Evolutionary conservation across 2,329 filamentous ascomycete genomes (phyloP).

Genomic region (Teratosphaeriaceae sp.): DNA sequence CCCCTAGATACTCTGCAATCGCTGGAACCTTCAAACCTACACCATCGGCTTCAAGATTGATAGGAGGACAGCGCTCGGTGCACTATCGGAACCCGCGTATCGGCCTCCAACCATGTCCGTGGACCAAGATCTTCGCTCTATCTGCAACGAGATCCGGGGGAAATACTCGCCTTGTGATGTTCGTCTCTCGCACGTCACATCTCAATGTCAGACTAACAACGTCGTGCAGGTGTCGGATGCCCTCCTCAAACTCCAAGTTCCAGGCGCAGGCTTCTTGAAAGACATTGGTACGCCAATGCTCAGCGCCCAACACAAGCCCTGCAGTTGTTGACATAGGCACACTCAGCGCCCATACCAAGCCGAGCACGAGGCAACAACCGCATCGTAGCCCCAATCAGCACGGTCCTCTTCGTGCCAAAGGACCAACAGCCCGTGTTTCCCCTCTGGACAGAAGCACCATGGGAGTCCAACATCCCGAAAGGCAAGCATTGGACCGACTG

Average conservation of each 20-base stretch:
- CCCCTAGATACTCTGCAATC: too few relatives aligned
- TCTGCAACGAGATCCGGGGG: conserved; percentile 6
- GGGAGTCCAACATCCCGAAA: conserved; percentile 45
- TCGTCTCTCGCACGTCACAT: conserved; percentile 7
- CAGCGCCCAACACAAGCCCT: too few relatives aligned
- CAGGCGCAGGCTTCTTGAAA: conserved; percentile 59
- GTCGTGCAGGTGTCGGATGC: conserved; percentile 60
- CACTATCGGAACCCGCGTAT: too few relatives aligned
- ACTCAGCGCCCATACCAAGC: conserved; percentile 20
- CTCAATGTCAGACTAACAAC: background rate
- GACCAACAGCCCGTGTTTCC: conserved; percentile 31
- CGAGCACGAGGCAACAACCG: conserved; percentile 5
- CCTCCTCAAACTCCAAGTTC: conserved; percentile 60
- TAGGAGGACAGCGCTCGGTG: too few relatives aligned
- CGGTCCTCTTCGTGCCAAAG: conserved; percentile 58
- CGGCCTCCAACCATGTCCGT: too few relatives aligned
- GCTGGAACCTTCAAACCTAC: too few relatives aligned
- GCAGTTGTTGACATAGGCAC: too few relatives aligned
- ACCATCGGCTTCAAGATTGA: too few relatives aligned
- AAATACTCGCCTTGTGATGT: conserved; percentile 29
- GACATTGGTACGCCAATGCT: conserved; percentile 50
- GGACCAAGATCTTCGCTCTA: background rate
- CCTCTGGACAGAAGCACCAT: conserved; percentile 7
- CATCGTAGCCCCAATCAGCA: conserved; percentile 50
- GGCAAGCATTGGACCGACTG: conserved; percentile 64